Base-by-base conservation (phyloP, 805 yeast genomes). In the Yamadazyma endophytica region DNA sequence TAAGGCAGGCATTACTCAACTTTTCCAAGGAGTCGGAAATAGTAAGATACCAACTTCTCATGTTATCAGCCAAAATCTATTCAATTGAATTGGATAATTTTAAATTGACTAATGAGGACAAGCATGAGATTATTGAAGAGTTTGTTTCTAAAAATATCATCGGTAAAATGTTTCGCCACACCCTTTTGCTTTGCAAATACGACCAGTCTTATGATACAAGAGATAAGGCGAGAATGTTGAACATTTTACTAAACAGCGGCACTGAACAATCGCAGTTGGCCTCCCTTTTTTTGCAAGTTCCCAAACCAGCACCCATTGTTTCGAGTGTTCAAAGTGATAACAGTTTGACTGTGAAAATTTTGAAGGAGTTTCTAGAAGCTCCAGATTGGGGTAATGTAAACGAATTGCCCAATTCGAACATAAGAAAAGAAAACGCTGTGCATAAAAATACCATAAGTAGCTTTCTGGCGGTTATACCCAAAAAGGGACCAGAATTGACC, bases 221-320 rank as follows among this genome's bases (percentile, higher is more conserved):
- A 37, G 97, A 92, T 50, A 69, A 90, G 37, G 87, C 96, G 0
- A 68, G 98, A 43, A 68, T 81, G 60, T 64, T 86, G 17, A 62
- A 74, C 15, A 72, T 86, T 0, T 58, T 90, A 3, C 61, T 87
- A 28, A 69, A 73, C 18, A 70, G 46, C 12, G 62, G 60, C 9
- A 35, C 35, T 21, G 47, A 38, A 39, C 46, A 76, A 32, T 67
- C 69, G 14, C 79, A 81, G 37, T 61, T 86, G 40, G 89, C 89
- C 0, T 66, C 79, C 2, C 62, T 86, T 21, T 63, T 87, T 28
- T 60, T 86, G 15, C 90, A 83, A 46, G 89, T 84, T 1, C 86
- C 89, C 4, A 85, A 84, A 46, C 83, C 83, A 1, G 64, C 69
- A 1, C 85, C 90, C 12, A 31, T 53, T 4, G 52, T 59, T 52